A percentile compares a stretch with the other conserved stretches of the same genome.
phyloP scores from a whole-genome alignment of 345 rosid species.

The Rhodamnia argentea region DNA sequence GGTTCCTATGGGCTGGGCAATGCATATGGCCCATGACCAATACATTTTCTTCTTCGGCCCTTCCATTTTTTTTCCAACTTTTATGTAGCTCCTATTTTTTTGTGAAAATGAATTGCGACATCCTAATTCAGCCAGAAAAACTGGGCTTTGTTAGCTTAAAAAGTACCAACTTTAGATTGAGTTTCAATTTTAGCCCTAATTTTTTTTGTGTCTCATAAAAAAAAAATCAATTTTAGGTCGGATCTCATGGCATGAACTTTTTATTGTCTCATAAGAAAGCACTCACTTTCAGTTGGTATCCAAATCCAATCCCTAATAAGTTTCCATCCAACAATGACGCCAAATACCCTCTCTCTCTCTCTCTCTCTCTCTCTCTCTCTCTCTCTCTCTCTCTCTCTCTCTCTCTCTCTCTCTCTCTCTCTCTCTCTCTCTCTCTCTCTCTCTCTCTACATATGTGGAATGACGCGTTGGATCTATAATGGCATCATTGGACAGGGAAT shows the following conservation, averaged over 20 bases:
- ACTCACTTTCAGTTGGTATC: neutral
- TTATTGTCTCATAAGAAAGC: neutral
- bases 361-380: neutral
- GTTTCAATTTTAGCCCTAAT: neutral
- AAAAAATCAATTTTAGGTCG: neutral
- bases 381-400: too few species aligned
- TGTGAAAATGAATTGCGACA: neutral
- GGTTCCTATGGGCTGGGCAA: neutral
- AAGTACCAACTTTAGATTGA: neutral
- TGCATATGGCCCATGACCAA: neutral
- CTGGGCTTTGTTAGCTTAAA: neutral
- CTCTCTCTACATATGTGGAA: too few species aligned
- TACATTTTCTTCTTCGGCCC: neutral
- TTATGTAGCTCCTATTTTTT: neutral
- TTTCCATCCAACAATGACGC: neutral
- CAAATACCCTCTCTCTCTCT: neutral
- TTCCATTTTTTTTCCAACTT: neutral
- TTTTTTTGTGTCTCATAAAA: neutral
- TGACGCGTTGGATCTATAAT: too few species aligned
- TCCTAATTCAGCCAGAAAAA: neutral
- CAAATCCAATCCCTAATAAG: neutral
- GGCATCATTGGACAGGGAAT: too few species aligned
- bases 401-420: too few species aligned
- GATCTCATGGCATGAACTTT: neutral
- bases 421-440: too few species aligned